Conservation (phyloP, 306 rosid genomes). For the Cicer yamashitae region DNA sequence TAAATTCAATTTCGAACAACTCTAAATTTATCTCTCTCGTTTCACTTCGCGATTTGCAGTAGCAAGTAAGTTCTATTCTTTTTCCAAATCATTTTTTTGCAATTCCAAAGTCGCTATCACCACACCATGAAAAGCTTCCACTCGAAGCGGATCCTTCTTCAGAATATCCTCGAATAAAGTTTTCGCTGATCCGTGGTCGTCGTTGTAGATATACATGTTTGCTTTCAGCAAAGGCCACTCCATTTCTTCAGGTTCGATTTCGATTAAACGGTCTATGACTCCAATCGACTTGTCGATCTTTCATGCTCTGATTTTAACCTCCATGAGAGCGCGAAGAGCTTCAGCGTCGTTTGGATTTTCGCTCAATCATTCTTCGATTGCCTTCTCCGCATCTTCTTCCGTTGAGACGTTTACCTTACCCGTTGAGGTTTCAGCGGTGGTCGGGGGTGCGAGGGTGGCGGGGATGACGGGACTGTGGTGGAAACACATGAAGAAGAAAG, state of each 20-base stretch:
- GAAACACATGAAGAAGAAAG: conserved; percentile 71
- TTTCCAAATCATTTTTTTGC: too few species aligned
- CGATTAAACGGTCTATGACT: conserved; percentile 69
- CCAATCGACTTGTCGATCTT: conserved; percentile 65
- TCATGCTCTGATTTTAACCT: conserved; percentile 60
- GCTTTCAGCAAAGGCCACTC: conserved; percentile 91
- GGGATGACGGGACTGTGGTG: conserved; percentile 64
- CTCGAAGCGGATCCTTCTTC: conserved; percentile 66
- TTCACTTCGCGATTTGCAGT: too few species aligned
- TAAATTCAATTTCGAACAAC: too few species aligned
- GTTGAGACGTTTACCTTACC: neutral
- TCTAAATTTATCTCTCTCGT: too few species aligned
- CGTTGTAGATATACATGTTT: conserved; percentile 64
- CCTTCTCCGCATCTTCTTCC: conserved; percentile 53
- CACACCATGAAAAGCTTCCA: conserved; percentile 91
- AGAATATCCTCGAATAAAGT: conserved; percentile 69
- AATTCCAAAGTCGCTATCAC: conserved; percentile 70
- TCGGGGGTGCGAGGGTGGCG: conserved; percentile 52
- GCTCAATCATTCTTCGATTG: conserved; percentile 54
- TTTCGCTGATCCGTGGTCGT: conserved; percentile 53
- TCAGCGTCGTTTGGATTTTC: conserved; percentile 58
- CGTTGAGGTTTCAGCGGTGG: conserved; percentile 46
- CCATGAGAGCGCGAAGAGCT: conserved; percentile 76
- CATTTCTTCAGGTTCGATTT: conserved; percentile 69
- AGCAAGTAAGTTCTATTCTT: too few species aligned